Evolutionary conservation across 176 grass and related monocot species (phyloP), one percentile per base, ranked within the genome.

Genomic region (Avena eriantha): DNA sequence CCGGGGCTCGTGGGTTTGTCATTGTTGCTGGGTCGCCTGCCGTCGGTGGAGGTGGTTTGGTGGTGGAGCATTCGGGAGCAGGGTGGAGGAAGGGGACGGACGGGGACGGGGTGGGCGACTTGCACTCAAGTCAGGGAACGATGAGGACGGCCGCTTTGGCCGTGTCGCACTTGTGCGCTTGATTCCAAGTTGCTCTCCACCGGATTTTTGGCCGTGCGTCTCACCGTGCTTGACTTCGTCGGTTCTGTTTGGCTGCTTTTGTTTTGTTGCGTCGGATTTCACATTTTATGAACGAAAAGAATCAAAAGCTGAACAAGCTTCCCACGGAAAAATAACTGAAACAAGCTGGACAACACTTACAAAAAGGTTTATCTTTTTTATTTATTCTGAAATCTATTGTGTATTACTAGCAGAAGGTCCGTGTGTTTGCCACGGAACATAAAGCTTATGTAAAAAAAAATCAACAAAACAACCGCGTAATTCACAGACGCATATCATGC

Each of bases 11-110:
- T 64, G 68, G 64, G 63, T 36, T 21, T n/a, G 50, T 33, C 78
- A 79, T 43, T 82, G 73, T 78, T 78, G 84, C 72, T 46, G 61
- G 54, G 72, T 13, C 13, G 76, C 67, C 85, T 76, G 76, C 89
- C 76, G 85, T 81, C 89, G 85, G 85, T 84, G 85, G 85, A 87
- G 74, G 46, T 68, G 81, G 49, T 91, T 87, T 76, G 89, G 81
- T 91, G 85, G 68, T 66, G 81, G 76, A 69, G 80, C 89, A 91
- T 79, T 90, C 73, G 11, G 71, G 49, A 63, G 2, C 73, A 69
- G 15, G 73, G 84, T 9, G 82, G 71, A 47, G 81, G 81, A 4
- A 12, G 35, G 23, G 15, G 76, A 73, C 70, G 70, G 68, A 21
- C 13, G 63, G 12, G 61, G 63, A 7, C 1, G 15, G 87, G 26